Conservation (phyloP, 768 basidiomycete species). For the Trametes cinnabarina region DNA sequence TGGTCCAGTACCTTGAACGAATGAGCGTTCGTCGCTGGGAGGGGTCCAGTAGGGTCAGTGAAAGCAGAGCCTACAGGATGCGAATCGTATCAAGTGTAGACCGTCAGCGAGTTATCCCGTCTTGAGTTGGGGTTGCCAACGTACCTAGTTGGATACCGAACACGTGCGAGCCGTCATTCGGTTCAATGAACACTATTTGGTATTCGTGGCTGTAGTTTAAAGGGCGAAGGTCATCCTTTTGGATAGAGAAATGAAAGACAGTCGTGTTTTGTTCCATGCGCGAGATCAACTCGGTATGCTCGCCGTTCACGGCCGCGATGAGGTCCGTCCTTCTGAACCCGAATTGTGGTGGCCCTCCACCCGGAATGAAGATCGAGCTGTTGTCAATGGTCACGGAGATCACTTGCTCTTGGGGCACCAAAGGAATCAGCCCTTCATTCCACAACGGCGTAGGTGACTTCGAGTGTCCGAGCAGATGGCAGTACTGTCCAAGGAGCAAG, state of each 20-base stretch:
- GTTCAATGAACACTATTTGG: conserved; percentile 63
- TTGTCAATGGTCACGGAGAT: conserved; percentile 56
- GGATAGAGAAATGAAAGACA: conserved; percentile 52
- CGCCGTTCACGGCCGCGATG: conserved; percentile 46
- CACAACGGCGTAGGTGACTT: conserved; percentile 50
- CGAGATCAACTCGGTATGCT: conserved; percentile 37
- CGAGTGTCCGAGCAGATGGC: conserved; percentile 39
- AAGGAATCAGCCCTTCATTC: conserved; percentile 30
- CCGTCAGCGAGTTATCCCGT: no score
- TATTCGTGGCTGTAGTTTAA: conserved; percentile 60
- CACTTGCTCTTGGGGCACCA: conserved; percentile 44
- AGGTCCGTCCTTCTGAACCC: conserved; percentile 62
- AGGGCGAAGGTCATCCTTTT: conserved; percentile 37
- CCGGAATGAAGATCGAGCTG: conserved; percentile 54
- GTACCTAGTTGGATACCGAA: conserved; percentile 59
- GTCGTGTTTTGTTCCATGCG: conserved; percentile 44
- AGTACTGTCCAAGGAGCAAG: conserved; percentile 36
- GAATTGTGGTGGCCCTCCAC: conserved; percentile 45
- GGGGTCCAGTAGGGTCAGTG: conserved; percentile 45
- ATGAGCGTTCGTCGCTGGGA: conserved; percentile 44
- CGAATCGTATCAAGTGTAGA: no score
- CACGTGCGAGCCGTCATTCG: conserved; percentile 55
- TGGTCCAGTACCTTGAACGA: conserved; percentile 58
- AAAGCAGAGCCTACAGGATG: conserved; percentile 51
- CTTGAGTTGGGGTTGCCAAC: no score